phyloP scores from a whole-genome alignment of 805 yeast genomes.

The Lachancea lanzarotensis region DNA sequence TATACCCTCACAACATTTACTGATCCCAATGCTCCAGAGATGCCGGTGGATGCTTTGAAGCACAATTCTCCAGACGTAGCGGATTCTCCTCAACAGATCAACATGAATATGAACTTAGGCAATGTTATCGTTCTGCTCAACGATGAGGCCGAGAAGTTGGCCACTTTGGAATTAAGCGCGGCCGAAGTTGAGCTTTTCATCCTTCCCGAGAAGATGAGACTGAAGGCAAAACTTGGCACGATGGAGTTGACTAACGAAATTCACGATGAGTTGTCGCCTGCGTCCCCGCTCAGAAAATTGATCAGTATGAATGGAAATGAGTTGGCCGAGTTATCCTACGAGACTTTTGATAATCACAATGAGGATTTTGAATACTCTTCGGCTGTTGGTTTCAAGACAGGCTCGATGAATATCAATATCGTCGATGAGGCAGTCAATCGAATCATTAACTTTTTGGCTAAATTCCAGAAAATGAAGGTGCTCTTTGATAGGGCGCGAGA shows the following conservation, averaged over 20 bases:
- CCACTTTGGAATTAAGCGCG: conserved; percentile 67
- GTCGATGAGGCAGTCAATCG: conserved; percentile 73
- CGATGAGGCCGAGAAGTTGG: conserved; percentile 77
- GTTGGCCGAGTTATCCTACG: conserved; percentile 76
- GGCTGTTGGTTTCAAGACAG: conserved; percentile 41
- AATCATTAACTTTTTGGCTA: conserved; percentile 58
- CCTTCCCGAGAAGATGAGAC: conserved; percentile 71
- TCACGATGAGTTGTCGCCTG: conserved; percentile 52
- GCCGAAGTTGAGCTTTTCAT: conserved; percentile 63
- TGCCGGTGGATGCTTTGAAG: conserved; percentile 64
- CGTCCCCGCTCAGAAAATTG: conserved; percentile 55
- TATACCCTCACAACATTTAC: conserved; percentile 84
- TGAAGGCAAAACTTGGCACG: conserved; percentile 69
- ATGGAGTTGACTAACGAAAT: conserved; percentile 71
- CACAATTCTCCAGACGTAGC: conserved; percentile 56
- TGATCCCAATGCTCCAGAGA: conserved; percentile 60
- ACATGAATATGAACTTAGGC: conserved; percentile 59
- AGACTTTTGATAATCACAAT: conserved; percentile 61
- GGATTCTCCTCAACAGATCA: conserved; percentile 66
- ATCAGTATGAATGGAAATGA: conserved; percentile 71
- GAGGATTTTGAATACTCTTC: conserved; percentile 41
- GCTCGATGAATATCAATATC: conserved; percentile 69
- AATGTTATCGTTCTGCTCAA: conserved; percentile 69
- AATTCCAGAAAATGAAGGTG: conserved; percentile 77
- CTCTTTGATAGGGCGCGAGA: conserved; percentile 86